These are phyloP conservation scores for Auricularia heimuer DNA, from an alignment of 768 basidiomycete species.

Conservation along the genomic window DNA sequence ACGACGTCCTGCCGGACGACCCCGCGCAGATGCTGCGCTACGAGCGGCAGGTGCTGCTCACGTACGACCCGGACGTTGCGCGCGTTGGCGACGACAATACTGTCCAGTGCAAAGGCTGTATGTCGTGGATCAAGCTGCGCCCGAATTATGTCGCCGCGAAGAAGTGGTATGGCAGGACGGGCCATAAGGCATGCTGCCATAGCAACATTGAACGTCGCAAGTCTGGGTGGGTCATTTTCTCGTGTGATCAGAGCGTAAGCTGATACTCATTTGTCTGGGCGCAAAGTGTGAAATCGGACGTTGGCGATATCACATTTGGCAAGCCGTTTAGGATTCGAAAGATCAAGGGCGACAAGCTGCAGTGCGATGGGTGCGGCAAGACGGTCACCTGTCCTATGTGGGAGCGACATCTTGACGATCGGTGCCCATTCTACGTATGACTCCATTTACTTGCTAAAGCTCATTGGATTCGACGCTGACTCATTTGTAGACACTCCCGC, in stretches of 20 bases:
- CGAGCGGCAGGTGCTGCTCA: background rate
- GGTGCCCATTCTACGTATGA: background rate
- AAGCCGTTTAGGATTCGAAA: background rate
- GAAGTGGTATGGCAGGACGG: background rate
- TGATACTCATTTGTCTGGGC: background rate
- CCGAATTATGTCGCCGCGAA: background rate
- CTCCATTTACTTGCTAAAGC: background rate
- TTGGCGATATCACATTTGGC: background rate
- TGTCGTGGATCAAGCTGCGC: background rate
- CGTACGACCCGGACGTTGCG: background rate
- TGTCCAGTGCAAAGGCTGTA: background rate
- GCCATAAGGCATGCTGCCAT: background rate
- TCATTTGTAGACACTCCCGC: background rate
- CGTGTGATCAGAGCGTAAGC: too few species aligned
- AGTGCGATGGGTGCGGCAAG: background rate
- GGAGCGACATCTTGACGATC: background rate
- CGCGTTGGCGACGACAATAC: background rate
- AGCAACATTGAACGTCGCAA: background rate
- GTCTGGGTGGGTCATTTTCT: background rate
- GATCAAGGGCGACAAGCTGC: background rate
- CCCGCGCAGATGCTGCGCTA: background rate
- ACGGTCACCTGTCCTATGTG: constrained; percentile 13
- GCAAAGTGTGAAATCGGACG: background rate
- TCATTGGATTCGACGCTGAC: background rate
- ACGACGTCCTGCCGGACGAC: too few species aligned